Evolutionary conservation across 768 basidiomycete species (phyloP).

Genomic region (Mycena galericulata): DNA sequence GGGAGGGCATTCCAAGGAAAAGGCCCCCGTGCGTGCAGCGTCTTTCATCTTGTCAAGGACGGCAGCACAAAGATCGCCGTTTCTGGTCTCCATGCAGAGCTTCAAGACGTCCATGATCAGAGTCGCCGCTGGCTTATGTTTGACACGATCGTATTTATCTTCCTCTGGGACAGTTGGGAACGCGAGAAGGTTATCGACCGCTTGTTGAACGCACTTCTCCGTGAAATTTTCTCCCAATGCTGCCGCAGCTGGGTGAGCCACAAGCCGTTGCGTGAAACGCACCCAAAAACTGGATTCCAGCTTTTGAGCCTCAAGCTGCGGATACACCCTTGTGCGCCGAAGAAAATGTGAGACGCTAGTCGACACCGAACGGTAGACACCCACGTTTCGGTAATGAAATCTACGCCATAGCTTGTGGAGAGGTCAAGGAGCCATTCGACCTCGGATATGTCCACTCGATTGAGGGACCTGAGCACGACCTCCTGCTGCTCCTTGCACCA

Average conservation of each 20-base stretch:
- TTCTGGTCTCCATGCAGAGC: conserved; percentile 1
- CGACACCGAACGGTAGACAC: not conserved
- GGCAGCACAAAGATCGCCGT: not conserved
- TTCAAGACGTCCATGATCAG: conserved; percentile 6
- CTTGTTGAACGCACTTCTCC: not conserved
- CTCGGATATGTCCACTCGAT: not conserved
- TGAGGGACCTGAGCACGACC: not conserved
- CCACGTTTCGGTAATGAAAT: not conserved
- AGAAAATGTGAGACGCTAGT: not conserved
- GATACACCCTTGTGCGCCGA: not conserved
- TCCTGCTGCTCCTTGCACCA: conserved; percentile 1
- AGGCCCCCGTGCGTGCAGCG: not conserved
- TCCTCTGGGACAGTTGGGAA: not conserved
- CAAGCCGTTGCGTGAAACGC: not conserved
- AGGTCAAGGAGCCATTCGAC: conserved; percentile 8
- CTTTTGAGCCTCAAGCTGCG: not conserved
- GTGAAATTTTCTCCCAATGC: not conserved
- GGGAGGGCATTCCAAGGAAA: conserved; percentile 1
- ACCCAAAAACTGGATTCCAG: conserved; percentile 18
- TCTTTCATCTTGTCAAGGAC: conserved; percentile 1
- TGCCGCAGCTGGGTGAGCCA: not conserved
- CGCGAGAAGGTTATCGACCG: conserved; percentile 3
- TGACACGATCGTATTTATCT: not conserved
- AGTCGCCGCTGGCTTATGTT: not conserved
- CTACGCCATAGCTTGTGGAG: not conserved